Percentiles rank a stretch among this genome's conserved stretches.
Conservation (phyloP, 352 stramenopile species). For the Thalassiosira allenii region DNA sequence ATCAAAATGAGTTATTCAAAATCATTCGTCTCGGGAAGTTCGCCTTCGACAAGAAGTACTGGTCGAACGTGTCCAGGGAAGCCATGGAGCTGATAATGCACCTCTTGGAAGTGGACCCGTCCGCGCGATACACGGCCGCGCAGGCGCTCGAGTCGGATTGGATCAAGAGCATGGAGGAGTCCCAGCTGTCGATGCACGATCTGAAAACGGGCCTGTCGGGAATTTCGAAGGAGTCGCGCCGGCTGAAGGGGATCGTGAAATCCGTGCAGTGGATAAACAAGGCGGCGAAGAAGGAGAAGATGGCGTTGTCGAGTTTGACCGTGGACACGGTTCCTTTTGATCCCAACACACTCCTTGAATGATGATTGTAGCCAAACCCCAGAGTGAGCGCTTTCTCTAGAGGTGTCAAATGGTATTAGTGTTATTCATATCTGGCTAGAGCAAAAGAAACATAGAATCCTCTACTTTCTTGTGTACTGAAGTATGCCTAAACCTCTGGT, state of each 20-base stretch:
- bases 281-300: neutral
- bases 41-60: constrained; percentile 69
- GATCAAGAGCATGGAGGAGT: constrained; percentile 15
- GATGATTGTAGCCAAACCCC: too few species aligned
- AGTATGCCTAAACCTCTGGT: neutral
- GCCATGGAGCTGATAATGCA: constrained; percentile 93
- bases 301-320: neutral
- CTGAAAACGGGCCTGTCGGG: constrained; percentile 2
- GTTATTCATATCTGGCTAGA: too few species aligned
- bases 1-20: constrained; percentile 79
- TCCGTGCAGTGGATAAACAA: constrained; percentile 15
- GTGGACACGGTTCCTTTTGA: too few species aligned
- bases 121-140: constrained; percentile 87
- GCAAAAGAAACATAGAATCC: too few species aligned
- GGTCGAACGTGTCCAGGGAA: constrained; percentile 83
- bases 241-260: neutral
- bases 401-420: too few species aligned
- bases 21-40: constrained; percentile 78
- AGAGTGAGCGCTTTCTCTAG: too few species aligned
- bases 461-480: too few species aligned
- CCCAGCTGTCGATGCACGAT: neutral
- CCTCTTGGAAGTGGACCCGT: constrained; percentile 91
- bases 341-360: too few species aligned
- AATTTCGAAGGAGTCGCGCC: constrained; percentile 7
- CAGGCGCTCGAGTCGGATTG: constrained; percentile 75